Evolutionary conservation across 1,284 basidiomycete species (phyloP), one percentile per base, ranked within the genome.

Genomic region (Cutaneotrichosporon curvatum): DNA sequence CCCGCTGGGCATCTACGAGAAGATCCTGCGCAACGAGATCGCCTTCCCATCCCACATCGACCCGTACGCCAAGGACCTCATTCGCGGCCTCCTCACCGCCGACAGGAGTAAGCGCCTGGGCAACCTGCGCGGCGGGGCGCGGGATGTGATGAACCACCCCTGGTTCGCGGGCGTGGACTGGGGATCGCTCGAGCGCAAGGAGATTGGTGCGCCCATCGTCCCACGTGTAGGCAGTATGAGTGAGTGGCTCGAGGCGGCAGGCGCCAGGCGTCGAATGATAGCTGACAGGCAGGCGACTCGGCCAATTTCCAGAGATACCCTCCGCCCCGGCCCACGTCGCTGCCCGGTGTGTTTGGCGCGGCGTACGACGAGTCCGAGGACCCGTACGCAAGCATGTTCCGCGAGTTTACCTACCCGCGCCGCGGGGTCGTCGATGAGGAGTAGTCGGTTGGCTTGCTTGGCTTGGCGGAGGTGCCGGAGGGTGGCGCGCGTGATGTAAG

Each of bases 111-210:
- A 71, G 48, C 64, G 75, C 15, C 58, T 76, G 11, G 75, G 75
- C 16, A 76, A 76, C 55, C 56, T 76, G 28, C 59, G 70, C 37
- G 73, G 73, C 14, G 75, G 75, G 4, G 72, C 73, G 1, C 63
- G 61, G 46, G 75, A 76, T 51, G 73, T 76, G 21, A 74, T 74
- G 70, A 65, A 59, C 23, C 74, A 75, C 57, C 52, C 63, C 3
- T 75, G 74, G 74, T 75, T 75, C 54, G 61, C 67, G 3, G 74
- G 74, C n/a, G 75, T 76, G 11, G 74, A 75, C 50, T 76, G 75
- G 72, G 61, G 62, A 38, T 67, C 62, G 20, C 52, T 74, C 33
- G 71, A 75, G 55, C 59, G 63, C 57, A 68, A 70, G 51, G 63
- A 70, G 57, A 74, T 76, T 57, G 65, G 67, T 15, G 74, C 75